Evolutionary conservation across 768 basidiomycete genomes (phyloP), one percentile per base, ranked within the genome.

Genomic region (Lactifluus pinguis): DNA sequence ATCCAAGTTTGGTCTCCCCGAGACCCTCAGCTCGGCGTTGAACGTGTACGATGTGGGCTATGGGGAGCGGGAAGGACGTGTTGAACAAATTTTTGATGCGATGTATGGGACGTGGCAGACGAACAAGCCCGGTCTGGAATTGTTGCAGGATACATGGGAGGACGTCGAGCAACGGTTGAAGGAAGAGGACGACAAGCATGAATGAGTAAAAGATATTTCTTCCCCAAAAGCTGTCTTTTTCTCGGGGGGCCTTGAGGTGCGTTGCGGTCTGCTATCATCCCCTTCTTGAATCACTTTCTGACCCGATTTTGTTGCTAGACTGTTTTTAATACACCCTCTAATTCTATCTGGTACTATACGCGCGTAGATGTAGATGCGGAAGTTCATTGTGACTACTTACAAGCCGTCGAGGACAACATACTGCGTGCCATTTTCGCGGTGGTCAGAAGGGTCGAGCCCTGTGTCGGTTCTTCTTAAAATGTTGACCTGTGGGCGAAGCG

Each of bases 81-180:
- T 57, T 13, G 57, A 47, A 41, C 45, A 64, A 49, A 63, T 61
- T 14, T 61, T 61, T 11, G 65, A 61, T 25, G 65, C 63, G 42
- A 49, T 66, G 57, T 66, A 65, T 47, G 65, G 65, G 53, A 66
- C 65, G 32, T 49, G 30, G 49, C 48, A 59, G 45, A 61, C 36
- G 30, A 32, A 54, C 11, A 53, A 49, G 49, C 55, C 63, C 0
- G 65, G 65, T 13, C 53, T 66, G 60, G 65, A 61, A 38, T 15
- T 66, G 53, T 36, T 66, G 50, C 53, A 59, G 57, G 65, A 66
- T 52, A 50, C 54, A 13, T 66, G 65, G 65, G 65, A 59, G 49
- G 53, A 57, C 25, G 55, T 60, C 6, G 57, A 65, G 60, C 9
- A 56, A 42, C 52, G 60, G 57, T 21, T 66, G 45, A 54, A 60